Conservation (phyloP, 148 eudicot species). For the Dysphania ambrosioides region DNA sequence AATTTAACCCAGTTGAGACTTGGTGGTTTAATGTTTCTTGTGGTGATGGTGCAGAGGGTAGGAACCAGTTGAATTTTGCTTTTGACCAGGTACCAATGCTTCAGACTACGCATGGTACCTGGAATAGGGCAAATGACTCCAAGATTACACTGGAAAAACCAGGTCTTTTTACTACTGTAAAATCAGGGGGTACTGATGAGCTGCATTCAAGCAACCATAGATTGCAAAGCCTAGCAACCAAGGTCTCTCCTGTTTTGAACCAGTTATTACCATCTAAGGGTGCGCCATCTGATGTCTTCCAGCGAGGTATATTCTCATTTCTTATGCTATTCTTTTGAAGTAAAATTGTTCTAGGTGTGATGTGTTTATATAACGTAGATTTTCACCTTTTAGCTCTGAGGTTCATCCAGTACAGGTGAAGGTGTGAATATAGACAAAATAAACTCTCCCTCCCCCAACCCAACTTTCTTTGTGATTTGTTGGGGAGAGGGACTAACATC, state of each 20-base stretch:
- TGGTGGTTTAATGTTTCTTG: not conserved
- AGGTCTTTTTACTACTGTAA: constrained; percentile 30
- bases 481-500: not conserved
- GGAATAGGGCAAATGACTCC: constrained; percentile 48
- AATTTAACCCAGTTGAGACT: not conserved
- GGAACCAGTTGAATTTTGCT: constrained; percentile 53
- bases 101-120: constrained; percentile 45
- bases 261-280: constrained; percentile 51
- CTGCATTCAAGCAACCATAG: constrained; percentile 39
- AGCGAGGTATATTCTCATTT: constrained; percentile 52
- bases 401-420: not conserved
- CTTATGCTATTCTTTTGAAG: not conserved
- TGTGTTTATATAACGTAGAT: not conserved
- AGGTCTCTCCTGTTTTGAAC: constrained; percentile 36
- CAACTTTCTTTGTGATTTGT: not conserved
- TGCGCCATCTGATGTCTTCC: constrained; percentile 37
- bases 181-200: constrained; percentile 38
- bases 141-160: constrained; percentile 49
- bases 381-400: not conserved
- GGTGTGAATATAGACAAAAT: not conserved
- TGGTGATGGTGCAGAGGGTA: constrained; percentile 51
- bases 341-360: not conserved
- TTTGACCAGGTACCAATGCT: constrained; percentile 44
- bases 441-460: not conserved
- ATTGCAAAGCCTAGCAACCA: constrained; percentile 34